Evolutionary conservation across 768 basidiomycete genomes (phyloP).

Genomic region (Nidula microcarpa): DNA sequence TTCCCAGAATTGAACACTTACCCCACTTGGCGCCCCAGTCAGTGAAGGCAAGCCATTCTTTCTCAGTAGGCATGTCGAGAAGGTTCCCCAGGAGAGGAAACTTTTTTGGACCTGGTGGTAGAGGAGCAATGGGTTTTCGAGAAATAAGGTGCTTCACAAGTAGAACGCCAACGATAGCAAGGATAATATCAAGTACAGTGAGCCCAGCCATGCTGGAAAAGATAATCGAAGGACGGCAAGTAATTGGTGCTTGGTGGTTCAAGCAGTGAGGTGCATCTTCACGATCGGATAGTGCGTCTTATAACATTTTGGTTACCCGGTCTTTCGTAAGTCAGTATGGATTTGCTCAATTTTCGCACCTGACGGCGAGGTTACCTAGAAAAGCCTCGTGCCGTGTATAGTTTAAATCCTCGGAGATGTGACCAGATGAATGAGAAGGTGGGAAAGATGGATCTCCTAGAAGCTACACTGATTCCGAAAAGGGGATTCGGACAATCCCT

Average conservation of each 20-base stretch:
- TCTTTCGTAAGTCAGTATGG: background rate
- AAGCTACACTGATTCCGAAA: too few relatives aligned
- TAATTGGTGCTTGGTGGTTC: background rate
- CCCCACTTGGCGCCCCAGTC: conserved; percentile 46
- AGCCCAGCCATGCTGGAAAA: conserved; percentile 8
- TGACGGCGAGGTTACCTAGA: too few relatives aligned
- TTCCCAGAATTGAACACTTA: conserved; percentile 5
- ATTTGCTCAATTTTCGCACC: too few relatives aligned
- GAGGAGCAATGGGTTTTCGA: conserved; percentile 10
- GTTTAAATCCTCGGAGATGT: background rate
- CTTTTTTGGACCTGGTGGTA: conserved; percentile 45
- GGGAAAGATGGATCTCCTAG: too few relatives aligned
- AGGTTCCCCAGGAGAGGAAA: conserved; percentile 45
- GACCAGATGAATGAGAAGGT: background rate
- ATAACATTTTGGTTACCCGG: background rate
- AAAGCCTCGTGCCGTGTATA: too few relatives aligned
- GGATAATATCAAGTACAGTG: conserved; percentile 11
- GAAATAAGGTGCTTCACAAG: conserved; percentile 14
- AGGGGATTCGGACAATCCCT: too few relatives aligned
- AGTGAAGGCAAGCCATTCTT: conserved; percentile 42
- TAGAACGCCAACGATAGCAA: conserved; percentile 9
- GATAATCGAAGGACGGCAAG: background rate
- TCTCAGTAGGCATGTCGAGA: conserved; percentile 42
- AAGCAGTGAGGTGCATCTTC: background rate
- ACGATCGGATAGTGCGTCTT: background rate